Base-by-base conservation (phyloP, 2,329 filamentous ascomycete genomes). In the Macrophomina tecta region DNA sequence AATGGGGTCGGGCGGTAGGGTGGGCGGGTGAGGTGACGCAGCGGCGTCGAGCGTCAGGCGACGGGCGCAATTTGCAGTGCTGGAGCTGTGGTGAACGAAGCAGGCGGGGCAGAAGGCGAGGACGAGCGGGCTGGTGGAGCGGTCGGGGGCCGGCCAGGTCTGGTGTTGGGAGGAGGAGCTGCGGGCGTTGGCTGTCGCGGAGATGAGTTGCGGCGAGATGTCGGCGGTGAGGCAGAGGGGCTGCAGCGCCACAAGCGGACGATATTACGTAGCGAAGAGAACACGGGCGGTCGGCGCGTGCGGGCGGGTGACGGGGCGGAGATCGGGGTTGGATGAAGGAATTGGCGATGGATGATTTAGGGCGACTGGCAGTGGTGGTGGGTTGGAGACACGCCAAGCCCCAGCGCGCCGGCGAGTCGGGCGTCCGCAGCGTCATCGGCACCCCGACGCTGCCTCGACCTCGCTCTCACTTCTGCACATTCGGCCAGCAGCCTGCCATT, bases 171-270 rank as follows among this genome's bases (percentile, higher is more conserved):
- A 65, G 51, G 63, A 65, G 63, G 51, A 53, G 62, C 28, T 65
- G 51, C 45, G 63, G 63, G 58, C 58, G 58, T 51, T 56, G 28
- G 62, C 38, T 45, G 64, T 66, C 64, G 64, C 64, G 64, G 64
- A 66, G 64, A 65, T 55, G 64, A 58, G 64, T 18, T 58, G 64
- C 64, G 64, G 52, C 42, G 64, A 53, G 52, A 55, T 56, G 64
- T 66, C 51, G 64, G 64, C 64, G 64, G 64, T 65, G 64, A 66
- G 34, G 42, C 34, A 66, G 64, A 51, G 64, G 53, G 64, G 63
- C 30, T 48, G 42, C 63, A 28, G 63, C n/a, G 63, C 63, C 63
- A 48, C 62, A 48, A 53, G 51, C 52, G 53, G 45, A 14, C 14
- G 64, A 30, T 48, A 51, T 66, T 66, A 58, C 49, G 49, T 65